phyloP scores from a whole-genome alignment of 2,329 filamentous ascomycete genomes.

The Cladosporium sp. region DNA sequence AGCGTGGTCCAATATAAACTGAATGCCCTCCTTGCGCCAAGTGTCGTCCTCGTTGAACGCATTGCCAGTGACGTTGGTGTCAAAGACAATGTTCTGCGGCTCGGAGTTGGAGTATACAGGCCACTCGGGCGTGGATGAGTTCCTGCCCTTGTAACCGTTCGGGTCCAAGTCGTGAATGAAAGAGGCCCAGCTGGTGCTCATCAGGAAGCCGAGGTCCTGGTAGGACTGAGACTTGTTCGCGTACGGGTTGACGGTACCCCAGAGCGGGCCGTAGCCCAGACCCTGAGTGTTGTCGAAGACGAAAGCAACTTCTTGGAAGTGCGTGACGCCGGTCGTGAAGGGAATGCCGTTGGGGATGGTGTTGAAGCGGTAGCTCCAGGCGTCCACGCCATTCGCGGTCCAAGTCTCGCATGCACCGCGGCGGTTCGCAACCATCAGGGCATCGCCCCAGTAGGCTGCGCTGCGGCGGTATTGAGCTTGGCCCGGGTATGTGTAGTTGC shows the following conservation, averaged over 20 bases:
- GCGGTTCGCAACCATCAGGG: slow-evolving; percentile 50
- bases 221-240: slow-evolving; percentile 32
- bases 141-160: slow-evolving; percentile 25
- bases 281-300: slow-evolving; percentile 42
- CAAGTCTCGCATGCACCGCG: slow-evolving; percentile 49
- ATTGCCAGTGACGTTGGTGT: slow-evolving; percentile 36
- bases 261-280: slow-evolving; percentile 33
- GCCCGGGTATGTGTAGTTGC: slow-evolving; percentile 32
- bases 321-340: slow-evolving; percentile 41
- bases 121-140: slow-evolving; percentile 28
- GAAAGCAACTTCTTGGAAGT: slow-evolving; percentile 49
- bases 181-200: slow-evolving; percentile 40
- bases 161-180: slow-evolving; percentile 40
- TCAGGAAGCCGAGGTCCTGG: slow-evolving; percentile 35
- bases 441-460: slow-evolving; percentile 51
- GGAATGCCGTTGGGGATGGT: slow-evolving; percentile 43
- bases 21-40: slow-evolving; percentile 40
- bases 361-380: slow-evolving; percentile 60
- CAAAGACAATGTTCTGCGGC: slow-evolving; percentile 40
- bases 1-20: slow-evolving; percentile 33
- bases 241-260: slow-evolving; percentile 30
- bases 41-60: slow-evolving; percentile 38
- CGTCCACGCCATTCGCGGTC: slow-evolving; percentile 42
- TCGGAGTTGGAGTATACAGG: slow-evolving; percentile 33
- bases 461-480: slow-evolving; percentile 49